Percentiles rank a stretch among this genome's conserved stretches.
Evolutionary conservation across 306 rosid species (phyloP).

Genomic region (Fragaria nilgerrensis): DNA sequence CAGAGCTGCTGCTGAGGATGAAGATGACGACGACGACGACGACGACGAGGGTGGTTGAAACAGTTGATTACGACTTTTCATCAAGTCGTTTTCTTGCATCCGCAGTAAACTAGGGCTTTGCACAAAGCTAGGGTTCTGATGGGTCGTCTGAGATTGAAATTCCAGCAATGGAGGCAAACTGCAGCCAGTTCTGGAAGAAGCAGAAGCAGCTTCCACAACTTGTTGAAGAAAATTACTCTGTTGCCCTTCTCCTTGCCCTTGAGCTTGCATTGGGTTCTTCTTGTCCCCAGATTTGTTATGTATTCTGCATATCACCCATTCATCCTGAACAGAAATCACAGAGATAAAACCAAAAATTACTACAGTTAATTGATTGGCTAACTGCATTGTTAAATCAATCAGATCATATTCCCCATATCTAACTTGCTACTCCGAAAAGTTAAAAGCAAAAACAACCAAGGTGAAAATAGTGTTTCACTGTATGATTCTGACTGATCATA

Average conservation of each 20-base stretch:
- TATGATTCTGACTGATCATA: background rate
- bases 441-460: background rate
- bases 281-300: constrained; percentile 62
- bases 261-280: constrained; percentile 24
- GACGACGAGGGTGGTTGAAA: constrained; percentile 1
- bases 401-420: background rate
- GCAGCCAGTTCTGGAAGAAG: background rate
- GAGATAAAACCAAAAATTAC: background rate
- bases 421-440: background rate
- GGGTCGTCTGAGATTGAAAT: constrained; percentile 7
- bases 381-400: constrained; percentile 8
- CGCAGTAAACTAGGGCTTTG: background rate
- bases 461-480: constrained; percentile 19
- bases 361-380: background rate
- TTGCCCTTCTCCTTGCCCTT: constrained; percentile 18
- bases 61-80: background rate
- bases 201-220: constrained; percentile 14
- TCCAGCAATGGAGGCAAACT: constrained; percentile 40
- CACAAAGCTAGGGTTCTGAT: background rate
- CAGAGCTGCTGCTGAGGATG: constrained; percentile 9
- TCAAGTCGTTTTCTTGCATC: background rate
- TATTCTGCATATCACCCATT: constrained; percentile 87
- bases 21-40: background rate
- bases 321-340: constrained; percentile 44
- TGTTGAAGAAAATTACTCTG: constrained; percentile 14